These are phyloP conservation scores for Davidsoniella virescens DNA, from an alignment of 2,329 filamentous ascomycete genomes.

Conservation along the genomic window DNA sequence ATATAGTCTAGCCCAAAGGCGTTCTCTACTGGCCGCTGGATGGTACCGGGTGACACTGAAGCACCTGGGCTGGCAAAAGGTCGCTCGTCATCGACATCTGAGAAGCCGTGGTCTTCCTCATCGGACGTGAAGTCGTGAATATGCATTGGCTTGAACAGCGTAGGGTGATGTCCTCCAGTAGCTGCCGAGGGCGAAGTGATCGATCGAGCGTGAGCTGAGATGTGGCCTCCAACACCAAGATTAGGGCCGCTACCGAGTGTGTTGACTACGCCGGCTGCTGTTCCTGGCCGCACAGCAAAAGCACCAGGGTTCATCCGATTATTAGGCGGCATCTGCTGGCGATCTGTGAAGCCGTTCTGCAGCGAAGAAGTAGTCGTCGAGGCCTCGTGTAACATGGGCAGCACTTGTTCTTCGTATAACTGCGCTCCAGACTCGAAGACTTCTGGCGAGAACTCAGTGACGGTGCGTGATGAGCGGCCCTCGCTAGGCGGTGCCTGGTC, in stretches of 20 bases:
- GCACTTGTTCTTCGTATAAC: conserved; percentile 82
- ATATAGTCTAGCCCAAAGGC: no score
- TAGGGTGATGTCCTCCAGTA: conserved; percentile 31
- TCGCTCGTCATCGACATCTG: conserved; percentile 54
- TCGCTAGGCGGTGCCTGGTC: conserved; percentile 38
- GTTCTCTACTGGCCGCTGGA: no score
- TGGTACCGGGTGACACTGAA: no score
- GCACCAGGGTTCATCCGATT: conserved; percentile 27
- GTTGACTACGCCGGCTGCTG: conserved; percentile 17
- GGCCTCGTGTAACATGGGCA: conserved; percentile 78
- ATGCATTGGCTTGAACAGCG: conserved; percentile 3
- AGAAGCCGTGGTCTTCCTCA: conserved; percentile 65
- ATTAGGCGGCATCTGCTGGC: conserved; percentile 43
- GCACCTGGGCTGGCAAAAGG: conserved; percentile 18
- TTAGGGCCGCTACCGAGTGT: conserved; percentile 40
- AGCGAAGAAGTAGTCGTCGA: conserved; percentile 64
- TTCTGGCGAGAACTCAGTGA: conserved; percentile 48
- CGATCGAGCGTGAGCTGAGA: conserved; percentile 49
- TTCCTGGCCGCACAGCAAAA: conserved; percentile 18
- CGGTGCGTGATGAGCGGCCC: conserved; percentile 42
- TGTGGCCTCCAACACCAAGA: not conserved
- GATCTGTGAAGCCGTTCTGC: conserved; percentile 75
- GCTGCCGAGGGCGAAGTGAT: conserved; percentile 63
- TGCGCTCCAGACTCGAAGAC: conserved; percentile 60
- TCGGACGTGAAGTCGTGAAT: conserved; percentile 47